Evolutionary conservation across 1,284 basidiomycete genomes (phyloP).

Genomic region (Meira nashicola): DNA sequence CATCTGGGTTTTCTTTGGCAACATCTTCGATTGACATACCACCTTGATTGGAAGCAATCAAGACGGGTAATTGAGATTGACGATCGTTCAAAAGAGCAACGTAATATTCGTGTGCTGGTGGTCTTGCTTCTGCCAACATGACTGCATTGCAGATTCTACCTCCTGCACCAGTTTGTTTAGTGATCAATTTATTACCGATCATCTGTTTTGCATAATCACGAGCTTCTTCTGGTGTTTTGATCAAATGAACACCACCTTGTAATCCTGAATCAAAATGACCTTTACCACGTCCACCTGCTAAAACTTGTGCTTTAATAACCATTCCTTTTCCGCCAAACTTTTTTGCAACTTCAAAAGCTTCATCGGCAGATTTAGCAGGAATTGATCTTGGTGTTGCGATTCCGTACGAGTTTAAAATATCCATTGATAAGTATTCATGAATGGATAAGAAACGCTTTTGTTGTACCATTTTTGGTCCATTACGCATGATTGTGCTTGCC

Average conservation of each 20-base stretch:
- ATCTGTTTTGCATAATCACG: slow-evolving; percentile 83
- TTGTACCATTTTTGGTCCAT: slow-evolving; percentile 20
- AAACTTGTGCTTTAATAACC: slow-evolving; percentile 91
- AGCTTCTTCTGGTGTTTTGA: slow-evolving; percentile 85
- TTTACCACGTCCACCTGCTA: slow-evolving; percentile 97
- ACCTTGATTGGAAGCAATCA: slow-evolving; percentile 82
- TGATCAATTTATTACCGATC: slow-evolving; percentile 93
- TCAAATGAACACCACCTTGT: slow-evolving; percentile 94
- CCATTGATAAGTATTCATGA: slow-evolving; percentile 96
- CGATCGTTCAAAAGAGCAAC: slow-evolving; percentile 96
- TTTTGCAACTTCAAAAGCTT: slow-evolving; percentile 83
- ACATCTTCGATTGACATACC: slow-evolving; percentile 92
- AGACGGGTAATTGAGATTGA: slow-evolving; percentile 76
- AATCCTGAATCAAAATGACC: slow-evolving; percentile 94
- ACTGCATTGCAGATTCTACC: slow-evolving; percentile 95
- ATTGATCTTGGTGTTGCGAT: slow-evolving; percentile 91
- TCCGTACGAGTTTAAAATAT: slow-evolving; percentile 94
- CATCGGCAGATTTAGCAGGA: slow-evolving; percentile 78
- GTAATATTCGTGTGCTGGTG: slow-evolving; percentile 96
- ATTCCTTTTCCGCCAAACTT: slow-evolving; percentile 63
- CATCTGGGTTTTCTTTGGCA: slow-evolving; percentile 88
- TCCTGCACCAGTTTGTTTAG: slow-evolving; percentile 92
- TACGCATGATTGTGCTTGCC: slow-evolving; percentile 32
- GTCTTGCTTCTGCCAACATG: slow-evolving; percentile 94
- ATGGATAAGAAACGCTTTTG: slow-evolving; percentile 93